These are phyloP conservation scores for Exophiala lecanii-corni DNA, from an alignment of 2,329 filamentous ascomycete species.

Conservation along the genomic window DNA sequence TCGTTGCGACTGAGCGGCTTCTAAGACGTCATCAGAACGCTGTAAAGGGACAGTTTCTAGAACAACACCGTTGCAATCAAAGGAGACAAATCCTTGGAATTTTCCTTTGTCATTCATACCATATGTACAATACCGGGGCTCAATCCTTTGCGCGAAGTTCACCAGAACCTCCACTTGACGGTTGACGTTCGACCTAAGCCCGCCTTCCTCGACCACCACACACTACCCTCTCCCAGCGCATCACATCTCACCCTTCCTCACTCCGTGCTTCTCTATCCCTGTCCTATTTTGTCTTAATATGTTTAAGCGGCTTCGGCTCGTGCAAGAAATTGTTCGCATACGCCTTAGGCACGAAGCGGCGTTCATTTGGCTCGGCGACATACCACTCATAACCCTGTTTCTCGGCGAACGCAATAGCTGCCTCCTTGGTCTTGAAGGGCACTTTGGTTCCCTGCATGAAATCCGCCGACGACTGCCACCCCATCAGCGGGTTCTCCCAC, in stretches of 20 bases:
- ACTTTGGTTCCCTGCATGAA: conserved; percentile 91
- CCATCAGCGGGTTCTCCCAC: conserved; percentile 98
- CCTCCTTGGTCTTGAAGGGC: conserved; percentile 88
- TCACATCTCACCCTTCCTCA: neutral
- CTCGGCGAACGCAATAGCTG: conserved; percentile 90
- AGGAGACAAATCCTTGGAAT: no score
- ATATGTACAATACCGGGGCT: no score
- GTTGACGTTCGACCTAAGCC: no score
- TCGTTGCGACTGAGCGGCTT: no score
- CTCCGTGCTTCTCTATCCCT: neutral
- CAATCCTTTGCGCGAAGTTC: no score
- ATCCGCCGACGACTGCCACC: conserved; percentile 95
- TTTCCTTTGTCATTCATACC: no score
- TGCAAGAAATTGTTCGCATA: conserved; percentile 97
- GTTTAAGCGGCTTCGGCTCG: conserved; percentile 65
- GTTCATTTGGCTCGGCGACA: conserved; percentile 90
- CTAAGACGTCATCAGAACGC: no score
- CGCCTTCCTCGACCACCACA: neutral
- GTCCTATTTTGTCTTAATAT: conserved; percentile 72
- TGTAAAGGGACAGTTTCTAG: no score
- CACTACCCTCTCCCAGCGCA: no score
- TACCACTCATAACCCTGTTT: conserved; percentile 99
- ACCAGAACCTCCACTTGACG: no score
- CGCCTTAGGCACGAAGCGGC: conserved; percentile 81
- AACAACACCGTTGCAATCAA: no score